phyloP scores from a whole-genome alignment of 495 filamentous ascomycete genomes.

The Podospora fimiseda region DNA sequence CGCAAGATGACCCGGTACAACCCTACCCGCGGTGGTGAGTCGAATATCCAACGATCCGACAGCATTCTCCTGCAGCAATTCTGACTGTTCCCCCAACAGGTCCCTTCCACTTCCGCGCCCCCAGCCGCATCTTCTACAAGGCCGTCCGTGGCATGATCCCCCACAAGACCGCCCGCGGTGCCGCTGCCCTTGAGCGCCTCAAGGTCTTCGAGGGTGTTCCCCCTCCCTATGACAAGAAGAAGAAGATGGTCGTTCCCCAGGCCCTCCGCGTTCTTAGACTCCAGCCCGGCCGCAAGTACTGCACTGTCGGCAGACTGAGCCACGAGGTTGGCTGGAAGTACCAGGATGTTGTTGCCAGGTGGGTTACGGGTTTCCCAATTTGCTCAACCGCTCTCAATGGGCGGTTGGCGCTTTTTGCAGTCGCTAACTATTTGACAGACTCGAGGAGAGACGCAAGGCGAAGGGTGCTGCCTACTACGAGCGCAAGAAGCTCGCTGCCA shows the following conservation, averaged over 20 bases:
- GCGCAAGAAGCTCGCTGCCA: constrained; percentile 93
- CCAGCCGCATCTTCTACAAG: constrained; percentile 99
- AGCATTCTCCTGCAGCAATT: constrained; percentile 11
- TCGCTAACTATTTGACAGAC: constrained; percentile 54
- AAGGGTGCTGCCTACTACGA: constrained; percentile 99
- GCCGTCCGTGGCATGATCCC: constrained; percentile 99
- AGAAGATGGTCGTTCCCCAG: constrained; percentile 98
- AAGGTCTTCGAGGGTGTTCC: constrained; percentile 99
- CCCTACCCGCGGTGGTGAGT: constrained; percentile 90
- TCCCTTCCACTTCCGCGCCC: constrained; percentile 99
- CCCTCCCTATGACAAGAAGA: constrained; percentile 98
- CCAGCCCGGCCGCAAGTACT: constrained; percentile 99
- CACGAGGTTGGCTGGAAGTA: constrained; percentile 99
- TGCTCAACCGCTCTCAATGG: not conserved
- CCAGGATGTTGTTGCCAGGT: constrained; percentile 97
- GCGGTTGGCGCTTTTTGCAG: not conserved
- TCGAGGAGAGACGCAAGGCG: constrained; percentile 98
- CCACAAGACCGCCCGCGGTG: constrained; percentile 97
- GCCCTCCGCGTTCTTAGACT: constrained; percentile 88
- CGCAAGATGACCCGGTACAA: constrained; percentile 99
- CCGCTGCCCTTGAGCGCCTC: constrained; percentile 91
- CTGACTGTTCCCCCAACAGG: constrained; percentile 56
- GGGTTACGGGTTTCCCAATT: constrained; percentile 35
- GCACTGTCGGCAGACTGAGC: constrained; percentile 93
- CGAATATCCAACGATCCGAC: constrained; percentile 8